These are phyloP conservation scores for Phialophora chinensis DNA, from an alignment of 2,329 filamentous ascomycete genomes.

Conservation along the genomic window DNA sequence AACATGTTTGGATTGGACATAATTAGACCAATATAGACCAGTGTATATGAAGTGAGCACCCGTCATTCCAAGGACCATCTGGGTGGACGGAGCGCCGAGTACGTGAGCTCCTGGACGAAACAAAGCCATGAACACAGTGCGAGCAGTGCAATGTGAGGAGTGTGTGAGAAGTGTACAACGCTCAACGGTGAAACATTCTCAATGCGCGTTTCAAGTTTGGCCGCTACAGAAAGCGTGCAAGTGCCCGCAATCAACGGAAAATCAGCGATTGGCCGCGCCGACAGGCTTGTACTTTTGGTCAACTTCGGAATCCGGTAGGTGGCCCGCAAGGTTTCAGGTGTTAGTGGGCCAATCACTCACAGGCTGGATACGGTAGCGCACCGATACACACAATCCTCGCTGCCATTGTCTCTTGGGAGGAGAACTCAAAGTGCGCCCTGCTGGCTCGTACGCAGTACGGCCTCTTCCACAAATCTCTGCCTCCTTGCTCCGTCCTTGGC, in stretches of 20 bases:
- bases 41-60: not conserved
- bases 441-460: not conserved
- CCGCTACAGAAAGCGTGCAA: not conserved
- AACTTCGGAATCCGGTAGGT: conserved; percentile 12
- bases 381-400: not conserved
- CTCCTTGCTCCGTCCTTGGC: not conserved
- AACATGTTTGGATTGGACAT: not conserved
- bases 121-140: not conserved
- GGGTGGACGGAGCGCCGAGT: not conserved
- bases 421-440: not conserved
- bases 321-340: conserved; percentile 9
- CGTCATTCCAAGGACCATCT: not conserved
- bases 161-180: not conserved
- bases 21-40: not conserved
- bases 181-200: conserved; percentile 6
- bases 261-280: not conserved
- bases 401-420: not conserved
- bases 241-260: not conserved
- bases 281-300: conserved; percentile 11
- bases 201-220: conserved; percentile 12
- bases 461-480: not conserved
- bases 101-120: not conserved
- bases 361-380: not conserved
- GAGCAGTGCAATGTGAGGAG: not conserved
- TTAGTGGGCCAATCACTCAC: not conserved